These are phyloP conservation scores for Gossypium turneri DNA, from an alignment of 345 rosid genomes.

Conservation along the genomic window DNA sequence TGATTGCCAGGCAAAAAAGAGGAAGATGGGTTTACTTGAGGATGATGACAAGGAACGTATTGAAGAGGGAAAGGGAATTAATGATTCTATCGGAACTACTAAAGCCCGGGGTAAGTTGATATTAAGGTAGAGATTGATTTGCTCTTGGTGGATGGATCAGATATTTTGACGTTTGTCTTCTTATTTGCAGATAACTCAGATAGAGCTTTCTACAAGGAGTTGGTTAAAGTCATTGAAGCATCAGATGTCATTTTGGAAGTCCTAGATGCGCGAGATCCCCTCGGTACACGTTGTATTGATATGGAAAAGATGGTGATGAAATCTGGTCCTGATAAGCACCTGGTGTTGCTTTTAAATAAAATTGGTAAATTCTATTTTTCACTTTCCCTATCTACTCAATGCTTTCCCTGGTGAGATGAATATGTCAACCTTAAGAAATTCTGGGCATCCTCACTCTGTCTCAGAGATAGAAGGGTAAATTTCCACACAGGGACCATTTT, in stretches of 20 bases:
- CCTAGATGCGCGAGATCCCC: slow-evolving; percentile 91
- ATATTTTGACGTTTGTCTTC: slow-evolving; percentile 10
- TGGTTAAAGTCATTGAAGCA: slow-evolving; percentile 79
- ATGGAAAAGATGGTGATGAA: slow-evolving; percentile 93
- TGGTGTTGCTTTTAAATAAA: slow-evolving; percentile 84
- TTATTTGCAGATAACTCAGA: slow-evolving; percentile 63
- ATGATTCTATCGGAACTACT: slow-evolving; percentile 25
- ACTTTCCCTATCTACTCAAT: neutral
- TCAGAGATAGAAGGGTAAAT: neutral
- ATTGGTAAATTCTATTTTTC: slow-evolving; percentile 42
- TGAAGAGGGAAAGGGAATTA: slow-evolving; percentile 27
- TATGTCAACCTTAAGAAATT: neutral
- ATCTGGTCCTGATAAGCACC: slow-evolving; percentile 70
- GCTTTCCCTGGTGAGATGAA: neutral
- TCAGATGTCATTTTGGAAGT: slow-evolving; percentile 95
- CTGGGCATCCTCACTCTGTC: neutral
- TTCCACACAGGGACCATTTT: neutral
- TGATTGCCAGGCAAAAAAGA: slow-evolving; percentile 52
- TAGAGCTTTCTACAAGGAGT: slow-evolving; percentile 89
- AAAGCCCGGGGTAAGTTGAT: slow-evolving; percentile 51
- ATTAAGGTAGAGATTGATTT: neutral
- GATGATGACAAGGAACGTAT: slow-evolving; percentile 35
- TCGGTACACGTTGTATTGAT: slow-evolving; percentile 84
- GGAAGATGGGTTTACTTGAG: slow-evolving; percentile 68
- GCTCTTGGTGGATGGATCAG: neutral